Percentiles rank a stretch among this genome's conserved stretches.
These are phyloP conservation scores for Hypomontagnella monticulosa DNA, from an alignment of 495 filamentous ascomycete genomes.

Conservation along the genomic window DNA sequence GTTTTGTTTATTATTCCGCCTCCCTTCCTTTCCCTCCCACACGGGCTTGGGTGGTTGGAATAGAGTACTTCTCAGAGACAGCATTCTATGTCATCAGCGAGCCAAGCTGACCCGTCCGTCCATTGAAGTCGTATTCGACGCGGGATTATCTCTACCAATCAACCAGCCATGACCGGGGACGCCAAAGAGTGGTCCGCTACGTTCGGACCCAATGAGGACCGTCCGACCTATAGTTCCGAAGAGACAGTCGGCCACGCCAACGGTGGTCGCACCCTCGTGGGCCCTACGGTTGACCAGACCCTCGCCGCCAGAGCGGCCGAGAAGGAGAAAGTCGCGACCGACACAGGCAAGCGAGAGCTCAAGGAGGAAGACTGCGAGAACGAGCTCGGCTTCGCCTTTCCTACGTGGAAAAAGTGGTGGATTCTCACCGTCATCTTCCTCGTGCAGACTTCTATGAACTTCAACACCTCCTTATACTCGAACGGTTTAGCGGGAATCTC, in stretches of 20 bases:
- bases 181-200: slow-evolving; percentile 34
- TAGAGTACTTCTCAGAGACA: slow-evolving; percentile 10
- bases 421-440: slow-evolving; percentile 78
- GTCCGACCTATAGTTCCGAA: slow-evolving; percentile 40
- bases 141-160: background rate
- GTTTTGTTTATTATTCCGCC: slow-evolving; percentile 31
- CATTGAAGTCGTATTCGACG: background rate
- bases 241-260: slow-evolving; percentile 38
- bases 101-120: background rate
- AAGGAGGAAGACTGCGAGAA: slow-evolving; percentile 71
- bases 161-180: slow-evolving; percentile 25
- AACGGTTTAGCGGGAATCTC: slow-evolving; percentile 70
- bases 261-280: slow-evolving; percentile 14
- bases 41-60: slow-evolving; percentile 15
- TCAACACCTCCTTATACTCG: slow-evolving; percentile 79
- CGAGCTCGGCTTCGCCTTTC: slow-evolving; percentile 71
- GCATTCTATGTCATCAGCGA: slow-evolving; percentile 11
- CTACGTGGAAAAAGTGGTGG: slow-evolving; percentile 76
- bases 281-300: slow-evolving; percentile 23
- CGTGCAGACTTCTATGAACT: slow-evolving; percentile 87
- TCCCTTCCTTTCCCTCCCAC: slow-evolving; percentile 6
- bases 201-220: slow-evolving; percentile 31
- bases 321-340: slow-evolving; percentile 36
- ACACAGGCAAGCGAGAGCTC: slow-evolving; percentile 61
- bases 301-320: slow-evolving; percentile 30